Evolutionary conservation across 2,329 filamentous ascomycete species (phyloP), one percentile per base, ranked within the genome.

Genomic region (Penicillium expansum): DNA sequence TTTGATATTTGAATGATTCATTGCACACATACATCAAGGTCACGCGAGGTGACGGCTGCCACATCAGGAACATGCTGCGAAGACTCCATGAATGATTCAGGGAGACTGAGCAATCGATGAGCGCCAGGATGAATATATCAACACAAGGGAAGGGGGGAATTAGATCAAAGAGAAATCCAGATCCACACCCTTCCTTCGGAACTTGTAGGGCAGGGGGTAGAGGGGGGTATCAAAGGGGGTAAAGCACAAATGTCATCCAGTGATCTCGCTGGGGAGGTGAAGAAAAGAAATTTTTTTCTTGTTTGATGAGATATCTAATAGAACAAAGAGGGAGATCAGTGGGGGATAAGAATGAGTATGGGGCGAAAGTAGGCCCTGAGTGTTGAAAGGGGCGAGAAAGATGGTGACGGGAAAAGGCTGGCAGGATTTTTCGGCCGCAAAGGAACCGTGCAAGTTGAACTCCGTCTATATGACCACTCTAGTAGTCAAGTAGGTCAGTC

Each of bases 41-140:
- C 68, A 69, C 67, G 56, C 48, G 29, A 38, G 63, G 69, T 66
- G 69, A 72, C 70, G 70, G 70, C 70, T 72, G 70, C 70, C 70
- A 72, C 70, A 67, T 68, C 69, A 37, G 43, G 39, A 52, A 48
- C 58, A 54, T 44, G 51, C 53, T 48, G 51, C 57, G 27, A 49
- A 53, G 41, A 20, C 43, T 47, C 32, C 20, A 35, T 20, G 30
- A n/a, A 43, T 41, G 37, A 18, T 29, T 7, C 24, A 53, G 22
- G 27, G 24, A 30, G 44, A 16, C 48, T 33, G 48, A 60, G 50
- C 30, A 50, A 58, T 59, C 52, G 66, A 70, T 69, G 69, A 70
- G 69, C 69, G 69, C 69, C 67, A 71, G 61, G 60, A 59, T 52
- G 51, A 45, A 60, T 51, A 45, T 50, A 53, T 49, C 57, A 53